phyloP scores from a whole-genome alignment of 108 stramenopile genomes.

The Nannochloropsis salina region DNA sequence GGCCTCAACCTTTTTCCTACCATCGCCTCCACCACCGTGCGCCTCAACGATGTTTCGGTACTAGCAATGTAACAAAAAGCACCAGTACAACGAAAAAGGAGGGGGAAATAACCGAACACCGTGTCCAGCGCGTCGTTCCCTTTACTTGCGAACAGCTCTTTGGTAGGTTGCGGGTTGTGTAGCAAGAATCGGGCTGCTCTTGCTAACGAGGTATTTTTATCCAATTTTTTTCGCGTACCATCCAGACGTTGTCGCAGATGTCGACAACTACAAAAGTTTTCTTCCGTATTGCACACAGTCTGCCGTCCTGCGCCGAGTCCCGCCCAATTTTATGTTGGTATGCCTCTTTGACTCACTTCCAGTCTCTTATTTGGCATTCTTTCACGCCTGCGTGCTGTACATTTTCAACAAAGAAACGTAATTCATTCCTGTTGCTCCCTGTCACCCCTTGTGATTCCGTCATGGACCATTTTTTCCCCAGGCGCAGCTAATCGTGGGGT shows the following conservation, averaged over 20 bases:
- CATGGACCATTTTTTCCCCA: slow-evolving; percentile 1
- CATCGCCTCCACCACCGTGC: not conserved
- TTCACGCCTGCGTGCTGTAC: too few relatives aligned
- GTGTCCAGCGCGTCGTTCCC: not conserved
- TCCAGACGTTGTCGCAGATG: slow-evolving; percentile 31
- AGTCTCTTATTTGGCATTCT: too few relatives aligned
- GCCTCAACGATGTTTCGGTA: not conserved
- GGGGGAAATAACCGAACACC: not conserved
- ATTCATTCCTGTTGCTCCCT: too few relatives aligned
- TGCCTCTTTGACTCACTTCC: not conserved
- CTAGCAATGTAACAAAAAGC: not conserved
- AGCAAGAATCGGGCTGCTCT: too few relatives aligned
- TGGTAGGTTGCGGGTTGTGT: not conserved
- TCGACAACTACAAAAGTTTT: slow-evolving; percentile 44
- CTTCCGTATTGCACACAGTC: slow-evolving; percentile 41
- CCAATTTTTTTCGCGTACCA: not conserved
- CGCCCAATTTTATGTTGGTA: slow-evolving; percentile 23
- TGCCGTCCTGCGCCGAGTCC: slow-evolving; percentile 25
- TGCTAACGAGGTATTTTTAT: not conserved
- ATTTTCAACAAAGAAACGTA: too few relatives aligned
- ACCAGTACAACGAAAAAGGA: not conserved
- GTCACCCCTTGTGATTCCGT: not conserved
- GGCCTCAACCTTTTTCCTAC: too few relatives aligned
- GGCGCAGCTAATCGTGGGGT: slow-evolving; percentile 43
- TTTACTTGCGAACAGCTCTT: not conserved